Evolutionary conservation across 768 basidiomycete genomes (phyloP).

Genomic region (Amylocystis lapponica): DNA sequence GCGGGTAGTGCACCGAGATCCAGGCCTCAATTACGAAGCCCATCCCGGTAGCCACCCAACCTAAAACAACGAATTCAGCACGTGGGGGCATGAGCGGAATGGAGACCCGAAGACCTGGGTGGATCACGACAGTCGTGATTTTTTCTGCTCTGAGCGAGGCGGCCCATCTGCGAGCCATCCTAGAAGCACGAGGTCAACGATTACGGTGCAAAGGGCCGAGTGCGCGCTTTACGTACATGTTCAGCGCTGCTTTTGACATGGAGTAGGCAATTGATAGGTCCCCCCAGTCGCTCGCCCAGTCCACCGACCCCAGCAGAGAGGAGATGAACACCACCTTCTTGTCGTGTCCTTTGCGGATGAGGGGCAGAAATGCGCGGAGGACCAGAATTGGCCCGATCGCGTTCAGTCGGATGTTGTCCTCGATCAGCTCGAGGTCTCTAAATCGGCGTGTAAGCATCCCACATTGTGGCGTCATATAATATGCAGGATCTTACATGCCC

Average conservation of each 20-base stretch:
- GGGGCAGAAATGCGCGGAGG: slow-evolving; percentile 1
- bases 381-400: not conserved
- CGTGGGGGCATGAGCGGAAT: not conserved
- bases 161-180: slow-evolving; percentile 3
- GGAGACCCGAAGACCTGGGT: not conserved
- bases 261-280: not conserved
- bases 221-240: not conserved
- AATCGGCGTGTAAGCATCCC: not conserved
- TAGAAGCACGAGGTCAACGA: not conserved
- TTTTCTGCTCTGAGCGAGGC: not conserved
- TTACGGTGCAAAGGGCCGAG: too few species aligned
- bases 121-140: not conserved
- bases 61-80: not conserved
- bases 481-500: not conserved
- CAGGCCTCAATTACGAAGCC: not conserved
- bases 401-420: slow-evolving; percentile 1
- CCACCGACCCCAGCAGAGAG: not conserved
- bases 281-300: not conserved
- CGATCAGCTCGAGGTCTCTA: not conserved
- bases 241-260: not conserved
- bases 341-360: not conserved
- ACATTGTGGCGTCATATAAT: not conserved
- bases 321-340: slow-evolving; percentile 1
- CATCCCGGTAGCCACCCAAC: slow-evolving; percentile 4
- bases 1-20: not conserved